Evolutionary conservation across 805 yeast genomes (phyloP).

Genomic region (Zygoascus flipseniorum): DNA sequence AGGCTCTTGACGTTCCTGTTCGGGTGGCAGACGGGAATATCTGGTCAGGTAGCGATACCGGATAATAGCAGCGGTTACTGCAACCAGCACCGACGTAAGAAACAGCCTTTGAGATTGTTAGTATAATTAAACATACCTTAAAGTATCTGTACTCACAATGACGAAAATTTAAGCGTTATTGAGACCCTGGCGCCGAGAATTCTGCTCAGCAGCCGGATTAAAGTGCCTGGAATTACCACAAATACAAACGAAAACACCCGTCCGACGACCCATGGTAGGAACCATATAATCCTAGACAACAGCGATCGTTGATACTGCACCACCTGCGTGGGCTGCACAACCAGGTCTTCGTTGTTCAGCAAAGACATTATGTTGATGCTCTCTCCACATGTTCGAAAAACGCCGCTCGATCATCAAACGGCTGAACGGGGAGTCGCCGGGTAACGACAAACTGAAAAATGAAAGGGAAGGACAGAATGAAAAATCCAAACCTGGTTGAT

Average conservation of each 20-base stretch:
- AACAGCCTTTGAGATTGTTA: conserved; percentile 9
- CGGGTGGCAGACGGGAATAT: conserved; percentile 49
- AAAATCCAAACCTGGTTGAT: too few species aligned
- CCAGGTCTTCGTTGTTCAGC: too few species aligned
- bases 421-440: too few species aligned
- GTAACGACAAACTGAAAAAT: too few species aligned
- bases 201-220: conserved; percentile 10
- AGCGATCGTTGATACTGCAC: not conserved
- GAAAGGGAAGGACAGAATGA: too few species aligned
- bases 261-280: conserved; percentile 2
- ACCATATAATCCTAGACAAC: not conserved
- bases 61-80: conserved; percentile 39
- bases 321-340: too few species aligned
- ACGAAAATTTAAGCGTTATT: conserved; percentile 37
- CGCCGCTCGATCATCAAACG: too few species aligned
- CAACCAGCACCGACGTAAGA: conserved; percentile 22
- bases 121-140: conserved; percentile 2
- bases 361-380: too few species aligned
- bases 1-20: conserved; percentile 37
- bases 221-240: conserved; percentile 25
- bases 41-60: conserved; percentile 56
- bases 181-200: conserved; percentile 39
- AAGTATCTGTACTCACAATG: conserved; percentile 29
- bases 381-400: too few species aligned
- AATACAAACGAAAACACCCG: conserved; percentile 2